Evolutionary conservation across 768 basidiomycete species (phyloP).

Genomic region (Postia placenta): DNA sequence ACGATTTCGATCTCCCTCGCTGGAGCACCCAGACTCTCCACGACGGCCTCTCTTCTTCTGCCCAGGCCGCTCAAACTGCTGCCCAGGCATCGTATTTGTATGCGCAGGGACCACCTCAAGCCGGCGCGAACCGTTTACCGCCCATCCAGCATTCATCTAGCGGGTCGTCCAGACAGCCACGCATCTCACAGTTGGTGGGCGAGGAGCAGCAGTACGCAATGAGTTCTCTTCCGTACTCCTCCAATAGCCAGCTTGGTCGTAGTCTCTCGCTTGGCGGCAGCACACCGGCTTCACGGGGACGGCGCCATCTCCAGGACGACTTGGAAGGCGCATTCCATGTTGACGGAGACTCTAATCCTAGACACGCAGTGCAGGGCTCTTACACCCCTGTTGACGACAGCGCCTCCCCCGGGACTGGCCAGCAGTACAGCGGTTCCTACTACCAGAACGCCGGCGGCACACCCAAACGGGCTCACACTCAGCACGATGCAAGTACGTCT

Average conservation of each 20-base stretch:
- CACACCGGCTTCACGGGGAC: conserved; percentile 38
- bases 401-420: conserved; percentile 31
- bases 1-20: conserved; percentile 69
- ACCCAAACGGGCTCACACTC: conserved; percentile 49
- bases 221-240: conserved; percentile 42
- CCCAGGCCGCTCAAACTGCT: conserved; percentile 49
- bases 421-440: conserved; percentile 51
- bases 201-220: conserved; percentile 37
- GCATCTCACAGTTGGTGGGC: conserved; percentile 62
- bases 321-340: conserved; percentile 48
- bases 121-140: conserved; percentile 37
- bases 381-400: conserved; percentile 39
- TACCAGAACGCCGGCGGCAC: conserved; percentile 42
- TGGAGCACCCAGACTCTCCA: conserved; percentile 43
- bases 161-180: conserved; percentile 45
- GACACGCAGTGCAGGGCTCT: conserved; percentile 17
- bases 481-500: conserved; percentile 45
- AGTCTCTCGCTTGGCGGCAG: conserved; percentile 58
- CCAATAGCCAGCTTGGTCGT: conserved; percentile 50
- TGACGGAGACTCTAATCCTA: conserved; percentile 29
- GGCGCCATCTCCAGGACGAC: conserved; percentile 67
- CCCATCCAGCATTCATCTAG: conserved; percentile 43
- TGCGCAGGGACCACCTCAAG: conserved; percentile 36
- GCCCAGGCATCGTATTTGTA: conserved; percentile 48
- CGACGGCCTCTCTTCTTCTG: conserved; percentile 49